Percentiles rank a stretch among this genome's conserved stretches.
Evolutionary conservation across 2,329 filamentous ascomycete species (phyloP).

Genomic region (Trichoderma semiorbis): DNA sequence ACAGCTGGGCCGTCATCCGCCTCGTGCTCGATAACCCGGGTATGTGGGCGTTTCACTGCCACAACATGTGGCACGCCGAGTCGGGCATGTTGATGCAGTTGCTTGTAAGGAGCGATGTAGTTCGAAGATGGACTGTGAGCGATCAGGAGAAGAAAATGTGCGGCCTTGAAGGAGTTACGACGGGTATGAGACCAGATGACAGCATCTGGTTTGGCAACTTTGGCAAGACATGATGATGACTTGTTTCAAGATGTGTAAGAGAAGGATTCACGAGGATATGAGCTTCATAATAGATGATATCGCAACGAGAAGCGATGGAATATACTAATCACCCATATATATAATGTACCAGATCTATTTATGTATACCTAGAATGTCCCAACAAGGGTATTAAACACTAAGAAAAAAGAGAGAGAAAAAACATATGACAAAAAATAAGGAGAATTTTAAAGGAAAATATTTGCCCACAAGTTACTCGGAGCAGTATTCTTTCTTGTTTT

Average conservation of each 20-base stretch:
- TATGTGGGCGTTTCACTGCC: slow-evolving; percentile 57
- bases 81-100: slow-evolving; percentile 60
- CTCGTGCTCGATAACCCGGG: slow-evolving; percentile 57
- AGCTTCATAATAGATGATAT: neutral
- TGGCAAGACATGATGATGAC: slow-evolving; percentile 4
- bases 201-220: slow-evolving; percentile 37
- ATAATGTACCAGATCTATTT: slow-evolving; percentile 2
- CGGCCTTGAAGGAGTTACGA: slow-evolving; percentile 27
- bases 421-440: neutral
- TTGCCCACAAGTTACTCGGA: neutral
- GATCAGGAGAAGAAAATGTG: slow-evolving; percentile 30
- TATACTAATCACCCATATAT: neutral
- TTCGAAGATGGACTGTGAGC: slow-evolving; percentile 27
- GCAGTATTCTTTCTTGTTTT: slow-evolving; percentile 1
- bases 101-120: slow-evolving; percentile 31
- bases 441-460: slow-evolving; percentile 3
- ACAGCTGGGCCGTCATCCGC: slow-evolving; percentile 52
- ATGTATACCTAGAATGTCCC: neutral
- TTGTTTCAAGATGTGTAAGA: neutral
- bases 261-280: neutral
- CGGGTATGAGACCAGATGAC: slow-evolving; percentile 35
- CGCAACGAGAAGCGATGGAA: neutral
- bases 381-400: slow-evolving; percentile 15
- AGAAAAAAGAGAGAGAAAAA: neutral
- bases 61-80: slow-evolving; percentile 57